Evolutionary conservation across 176 grass and related monocot genomes (phyloP).

Genomic region (Juncus effusus): DNA sequence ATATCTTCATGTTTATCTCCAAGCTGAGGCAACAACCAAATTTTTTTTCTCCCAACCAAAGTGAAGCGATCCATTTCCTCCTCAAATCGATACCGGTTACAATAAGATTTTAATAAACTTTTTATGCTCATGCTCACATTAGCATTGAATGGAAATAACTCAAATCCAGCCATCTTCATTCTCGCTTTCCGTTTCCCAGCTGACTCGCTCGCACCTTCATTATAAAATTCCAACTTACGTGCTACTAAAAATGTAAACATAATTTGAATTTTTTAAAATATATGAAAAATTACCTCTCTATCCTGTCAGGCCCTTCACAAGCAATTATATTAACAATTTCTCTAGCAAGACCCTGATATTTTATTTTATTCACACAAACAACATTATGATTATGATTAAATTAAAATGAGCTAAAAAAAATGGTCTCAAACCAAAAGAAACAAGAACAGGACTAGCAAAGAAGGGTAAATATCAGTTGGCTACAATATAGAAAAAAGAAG

Average conservation of each 20-base stretch:
- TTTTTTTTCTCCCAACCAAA: conserved; percentile 87
- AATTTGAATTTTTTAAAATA: not conserved
- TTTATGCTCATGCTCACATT: conserved; percentile 52
- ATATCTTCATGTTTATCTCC: conserved; percentile 45
- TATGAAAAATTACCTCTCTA: conserved; percentile 65
- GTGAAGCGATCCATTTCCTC: conserved; percentile 66
- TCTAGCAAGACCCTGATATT: conserved; percentile 49
- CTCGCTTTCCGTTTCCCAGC: conserved; percentile 94
- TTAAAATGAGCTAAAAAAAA: too few species aligned
- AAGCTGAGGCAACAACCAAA: conserved; percentile 81
- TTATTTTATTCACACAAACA: too few species aligned
- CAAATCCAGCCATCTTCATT: conserved; percentile 92
- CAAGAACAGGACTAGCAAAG: too few species aligned
- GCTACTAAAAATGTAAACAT: too few species aligned
- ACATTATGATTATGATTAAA: too few species aligned
- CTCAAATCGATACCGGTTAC: conserved; percentile 68
- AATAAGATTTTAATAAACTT: conserved; percentile 60
- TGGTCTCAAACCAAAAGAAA: too few species aligned
- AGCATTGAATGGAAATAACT: conserved; percentile 50
- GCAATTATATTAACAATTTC: conserved; percentile 96
- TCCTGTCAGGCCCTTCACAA: conserved; percentile 92
- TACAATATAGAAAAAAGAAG: too few species aligned
- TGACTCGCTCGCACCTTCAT: conserved; percentile 80
- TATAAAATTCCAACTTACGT: not conserved
- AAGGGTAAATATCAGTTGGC: too few species aligned